Base-by-base conservation (phyloP, 2,329 filamentous ascomycete species). In the Colletotrichum truncatum region DNA sequence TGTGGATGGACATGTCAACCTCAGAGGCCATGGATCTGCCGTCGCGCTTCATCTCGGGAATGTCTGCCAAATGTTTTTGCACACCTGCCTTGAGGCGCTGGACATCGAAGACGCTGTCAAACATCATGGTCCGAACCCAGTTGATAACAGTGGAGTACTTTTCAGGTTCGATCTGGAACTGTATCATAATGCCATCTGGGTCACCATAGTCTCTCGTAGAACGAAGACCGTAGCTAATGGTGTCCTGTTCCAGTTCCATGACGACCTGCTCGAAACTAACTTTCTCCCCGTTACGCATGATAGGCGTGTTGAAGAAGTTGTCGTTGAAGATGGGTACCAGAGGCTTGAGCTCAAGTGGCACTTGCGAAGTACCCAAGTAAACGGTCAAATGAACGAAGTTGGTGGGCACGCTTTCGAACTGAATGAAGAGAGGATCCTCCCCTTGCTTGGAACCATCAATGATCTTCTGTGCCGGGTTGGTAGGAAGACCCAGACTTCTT, bases 241-340 rank as follows among this genome's bases (percentile, higher is more conserved):
- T 98, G 71, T 98, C 94, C 73, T 91, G 89, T 77, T 99, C 96
- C 4, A 99, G 85, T 74, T 94, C 90, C 74, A 93, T 93, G 45
- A 98, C 94, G 3, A 98, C 93, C 67, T 97, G 88, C 75, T 98
- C 96, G 72, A 98, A 99, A 49, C 91, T 89, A 28, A 99, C 82
- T 23, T 86, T 87, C 74, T 93, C 85, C 43, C 93, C 94, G 71
- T 94, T 85, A 28, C 90, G 89, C 72, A 86, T 84, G 65, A 99
- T 90, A 3, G 95, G 96, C 0, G 94, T 93, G 74, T 93, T 95
- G 84, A 98, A 99, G 82, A 98, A 97, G 73, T 95, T 96, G 74
- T 94, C 93, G 28, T 89, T 90, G 73, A 97, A 98, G 39, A 98
- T 85, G 3, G 91, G 86, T 49, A 98, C 83, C 21, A 99, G 80